phyloP scores from a whole-genome alignment of 2,329 filamentous ascomycete genomes.

The Remersonia thermophila region DNA sequence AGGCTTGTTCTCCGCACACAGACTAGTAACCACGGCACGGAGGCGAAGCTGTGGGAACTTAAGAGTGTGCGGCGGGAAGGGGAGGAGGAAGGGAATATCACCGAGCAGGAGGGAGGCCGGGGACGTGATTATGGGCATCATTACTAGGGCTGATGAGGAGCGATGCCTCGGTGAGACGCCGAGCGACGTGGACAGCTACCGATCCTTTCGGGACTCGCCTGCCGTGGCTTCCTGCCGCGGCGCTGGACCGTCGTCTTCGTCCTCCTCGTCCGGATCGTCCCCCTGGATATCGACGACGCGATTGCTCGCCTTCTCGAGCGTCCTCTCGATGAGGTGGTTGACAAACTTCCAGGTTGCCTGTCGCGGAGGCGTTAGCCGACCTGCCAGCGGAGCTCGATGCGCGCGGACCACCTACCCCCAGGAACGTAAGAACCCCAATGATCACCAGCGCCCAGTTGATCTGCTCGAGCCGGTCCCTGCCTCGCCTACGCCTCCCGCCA shows the following conservation, averaged over 20 bases:
- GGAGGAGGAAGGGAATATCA: background rate
- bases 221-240: slow-evolving; percentile 21
- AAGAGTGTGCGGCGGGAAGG: slow-evolving; percentile 68
- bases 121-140: background rate
- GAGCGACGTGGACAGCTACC: slow-evolving; percentile 6
- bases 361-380: slow-evolving; percentile 13
- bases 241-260: slow-evolving; percentile 33
- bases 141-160: too few species aligned
- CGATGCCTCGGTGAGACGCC: background rate
- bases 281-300: slow-evolving; percentile 70
- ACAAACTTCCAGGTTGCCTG: slow-evolving; percentile 75
- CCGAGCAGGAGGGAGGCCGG: background rate
- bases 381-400: background rate
- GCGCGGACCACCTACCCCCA: slow-evolving; percentile 44
- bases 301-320: slow-evolving; percentile 68
- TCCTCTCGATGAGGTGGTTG: slow-evolving; percentile 55
- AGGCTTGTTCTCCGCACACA: slow-evolving; percentile 73
- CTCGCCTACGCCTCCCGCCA: slow-evolving; percentile 49
- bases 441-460: slow-evolving; percentile 70
- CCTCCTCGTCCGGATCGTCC: slow-evolving; percentile 43
- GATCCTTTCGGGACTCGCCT: slow-evolving; percentile 17
- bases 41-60: slow-evolving; percentile 76
- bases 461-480: slow-evolving; percentile 64
- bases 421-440: slow-evolving; percentile 67
- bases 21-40: slow-evolving; percentile 92